A percentile compares a stretch with the other conserved stretches of the same genome.
Evolutionary conservation across 2,329 filamentous ascomycete genomes (phyloP).

Genomic region (Gnomoniopsis smithogilvyi): DNA sequence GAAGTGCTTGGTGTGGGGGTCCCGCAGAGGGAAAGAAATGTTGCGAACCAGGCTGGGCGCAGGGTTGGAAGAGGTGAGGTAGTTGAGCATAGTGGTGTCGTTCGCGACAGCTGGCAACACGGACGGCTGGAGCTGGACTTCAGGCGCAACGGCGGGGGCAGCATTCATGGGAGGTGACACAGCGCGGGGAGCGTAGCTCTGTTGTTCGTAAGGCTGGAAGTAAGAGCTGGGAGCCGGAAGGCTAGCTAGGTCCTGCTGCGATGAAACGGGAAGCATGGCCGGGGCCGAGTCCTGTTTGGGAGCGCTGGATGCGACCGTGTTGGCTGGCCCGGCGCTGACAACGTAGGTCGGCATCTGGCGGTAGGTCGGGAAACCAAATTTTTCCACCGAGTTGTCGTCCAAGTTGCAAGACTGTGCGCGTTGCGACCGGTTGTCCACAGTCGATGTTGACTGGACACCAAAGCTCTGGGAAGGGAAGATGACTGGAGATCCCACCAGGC

Average conservation of each 20-base stretch:
- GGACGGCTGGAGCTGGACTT: constrained; percentile 33
- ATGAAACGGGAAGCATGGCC: constrained; percentile 23
- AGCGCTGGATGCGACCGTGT: constrained; percentile 24
- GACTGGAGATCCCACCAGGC: constrained; percentile 66
- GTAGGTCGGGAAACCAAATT: constrained; percentile 82
- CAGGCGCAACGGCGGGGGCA: constrained; percentile 30
- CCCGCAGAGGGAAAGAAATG: constrained; percentile 65
- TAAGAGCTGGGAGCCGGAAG: constrained; percentile 30
- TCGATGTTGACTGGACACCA: constrained; percentile 21
- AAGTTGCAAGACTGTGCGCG: constrained; percentile 66
- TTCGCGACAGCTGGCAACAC: constrained; percentile 40
- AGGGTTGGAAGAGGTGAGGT: constrained; percentile 77
- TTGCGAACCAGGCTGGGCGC: constrained; percentile 78
- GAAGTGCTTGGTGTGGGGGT: constrained; percentile 73
- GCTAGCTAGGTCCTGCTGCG: constrained; percentile 30
- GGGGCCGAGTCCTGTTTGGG: constrained; percentile 24
- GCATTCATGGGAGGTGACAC: constrained; percentile 38
- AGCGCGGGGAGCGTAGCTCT: constrained; percentile 43
- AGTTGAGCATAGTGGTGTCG: constrained; percentile 70
- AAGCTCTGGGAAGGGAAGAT: constrained; percentile 42
- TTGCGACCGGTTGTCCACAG: constrained; percentile 41
- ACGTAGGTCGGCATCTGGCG: constrained; percentile 65
- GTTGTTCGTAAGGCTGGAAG: constrained; percentile 32
- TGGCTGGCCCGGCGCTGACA: constrained; percentile 24
- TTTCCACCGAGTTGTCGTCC: constrained; percentile 62